These are phyloP conservation scores for Fagopyrum homotropicum DNA, from an alignment of 148 eudicot species.

Conservation along the genomic window DNA sequence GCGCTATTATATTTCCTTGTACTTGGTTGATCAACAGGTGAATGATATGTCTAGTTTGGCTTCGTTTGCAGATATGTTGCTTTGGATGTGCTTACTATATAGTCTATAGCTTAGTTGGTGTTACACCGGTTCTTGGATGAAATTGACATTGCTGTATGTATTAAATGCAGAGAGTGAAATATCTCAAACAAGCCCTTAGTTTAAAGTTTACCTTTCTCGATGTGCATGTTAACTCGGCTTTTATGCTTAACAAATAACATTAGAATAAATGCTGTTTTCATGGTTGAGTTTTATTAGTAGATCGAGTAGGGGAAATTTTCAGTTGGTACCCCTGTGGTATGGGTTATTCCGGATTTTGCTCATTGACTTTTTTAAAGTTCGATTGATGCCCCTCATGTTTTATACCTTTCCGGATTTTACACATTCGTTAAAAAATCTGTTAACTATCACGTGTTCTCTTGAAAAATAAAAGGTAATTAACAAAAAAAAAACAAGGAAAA, in stretches of 20 bases:
- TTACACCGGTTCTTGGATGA: neutral
- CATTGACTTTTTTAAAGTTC: too few relatives aligned
- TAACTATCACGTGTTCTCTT: too few relatives aligned
- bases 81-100: neutral
- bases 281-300: neutral
- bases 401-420: too few relatives aligned
- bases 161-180: neutral
- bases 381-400: too few relatives aligned
- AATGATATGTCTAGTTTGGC: neutral
- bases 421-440: too few relatives aligned
- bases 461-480: too few relatives aligned
- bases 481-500: too few relatives aligned
- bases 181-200: neutral
- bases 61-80: neutral
- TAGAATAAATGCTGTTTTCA: neutral
- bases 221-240: too few relatives aligned
- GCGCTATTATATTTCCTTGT: neutral
- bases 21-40: slow-evolving; percentile 2
- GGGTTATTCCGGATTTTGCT: too few relatives aligned
- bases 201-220: neutral
- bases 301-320: neutral
- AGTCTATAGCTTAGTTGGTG: neutral
- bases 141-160: neutral
- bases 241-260: too few relatives aligned
- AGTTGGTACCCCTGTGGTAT: too few relatives aligned